Conservation (phyloP, 805 yeast genomes). For the Debaryomyces tyrocola region DNA sequence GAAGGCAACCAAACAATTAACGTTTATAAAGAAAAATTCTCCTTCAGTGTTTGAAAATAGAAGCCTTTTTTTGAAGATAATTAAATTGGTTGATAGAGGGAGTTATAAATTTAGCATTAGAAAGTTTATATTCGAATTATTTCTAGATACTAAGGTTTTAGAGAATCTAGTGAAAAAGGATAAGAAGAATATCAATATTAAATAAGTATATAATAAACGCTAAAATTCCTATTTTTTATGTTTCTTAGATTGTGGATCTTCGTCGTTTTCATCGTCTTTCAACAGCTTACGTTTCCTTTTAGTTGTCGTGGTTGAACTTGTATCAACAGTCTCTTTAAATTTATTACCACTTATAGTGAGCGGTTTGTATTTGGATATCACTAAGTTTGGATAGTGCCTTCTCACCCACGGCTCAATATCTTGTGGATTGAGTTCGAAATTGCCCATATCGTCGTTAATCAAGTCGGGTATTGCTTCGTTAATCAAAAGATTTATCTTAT, state of each 20-base stretch:
- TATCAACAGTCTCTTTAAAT: conserved; percentile 14
- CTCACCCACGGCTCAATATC: conserved; percentile 38
- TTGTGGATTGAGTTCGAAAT: conserved; percentile 40
- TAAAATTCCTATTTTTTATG: background rate
- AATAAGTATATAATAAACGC: conserved; percentile 1
- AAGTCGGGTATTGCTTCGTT: conserved; percentile 39
- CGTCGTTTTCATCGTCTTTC: conserved; percentile 5
- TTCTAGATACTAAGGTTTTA: conserved; percentile 50
- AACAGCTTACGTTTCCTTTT: conserved; percentile 8
- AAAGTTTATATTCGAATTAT: conserved; percentile 63
- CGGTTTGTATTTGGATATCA: conserved; percentile 35
- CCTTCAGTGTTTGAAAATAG: conserved; percentile 57
- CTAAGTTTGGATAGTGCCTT: conserved; percentile 34
- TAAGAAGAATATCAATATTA: conserved; percentile 21
- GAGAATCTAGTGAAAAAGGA: conserved; percentile 52
- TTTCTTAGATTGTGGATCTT: conserved; percentile 8
- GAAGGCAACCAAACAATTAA: conserved; percentile 58
- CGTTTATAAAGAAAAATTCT: conserved; percentile 48
- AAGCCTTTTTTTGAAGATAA: conserved; percentile 51
- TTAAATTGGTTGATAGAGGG: conserved; percentile 53
- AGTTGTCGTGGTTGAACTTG: background rate
- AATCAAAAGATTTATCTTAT: conserved; percentile 26
- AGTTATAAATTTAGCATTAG: conserved; percentile 64
- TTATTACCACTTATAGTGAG: conserved; percentile 23
- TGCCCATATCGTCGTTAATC: conserved; percentile 34